Evolutionary conservation across 257 asterid species (phyloP).

Genomic region (Haberlea rhodopensis): DNA sequence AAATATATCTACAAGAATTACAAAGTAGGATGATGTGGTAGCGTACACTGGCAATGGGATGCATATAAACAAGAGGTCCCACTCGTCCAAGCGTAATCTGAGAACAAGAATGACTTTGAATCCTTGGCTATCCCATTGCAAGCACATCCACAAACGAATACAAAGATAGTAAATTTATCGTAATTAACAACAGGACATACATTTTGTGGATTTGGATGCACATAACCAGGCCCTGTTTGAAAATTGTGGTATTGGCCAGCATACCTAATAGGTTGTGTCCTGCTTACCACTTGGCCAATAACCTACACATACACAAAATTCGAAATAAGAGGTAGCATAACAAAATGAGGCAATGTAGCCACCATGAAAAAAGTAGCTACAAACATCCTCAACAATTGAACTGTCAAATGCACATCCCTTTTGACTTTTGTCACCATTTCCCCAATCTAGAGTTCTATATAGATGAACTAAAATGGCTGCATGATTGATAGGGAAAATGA

Average conservation of each 20-base stretch:
- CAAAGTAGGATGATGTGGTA: not conserved
- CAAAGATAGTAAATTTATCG: not conserved
- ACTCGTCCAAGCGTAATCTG: constrained; percentile 69
- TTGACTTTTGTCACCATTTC: constrained; percentile 15
- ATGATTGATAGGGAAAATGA: no score
- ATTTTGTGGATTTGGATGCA: constrained; percentile 63
- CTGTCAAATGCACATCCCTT: no score
- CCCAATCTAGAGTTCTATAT: constrained; percentile 24
- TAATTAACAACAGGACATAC: constrained; percentile 34
- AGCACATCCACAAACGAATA: no score
- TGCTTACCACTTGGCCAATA: constrained; percentile 53
- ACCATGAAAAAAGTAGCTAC: not conserved
- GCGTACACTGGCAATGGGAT: constrained; percentile 70
- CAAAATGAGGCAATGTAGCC: constrained; percentile 6
- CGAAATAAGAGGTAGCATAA: not conserved
- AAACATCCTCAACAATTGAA: not conserved
- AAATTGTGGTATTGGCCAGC: constrained; percentile 55
- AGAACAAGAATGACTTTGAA: constrained; percentile 26
- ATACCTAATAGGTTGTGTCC: constrained; percentile 57
- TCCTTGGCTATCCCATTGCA: constrained; percentile 15
- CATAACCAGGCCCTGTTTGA: constrained; percentile 48
- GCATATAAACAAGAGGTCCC: constrained; percentile 64
- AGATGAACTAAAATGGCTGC: no score
- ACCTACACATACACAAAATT: constrained; percentile 38
- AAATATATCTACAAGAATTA: not conserved